Evolutionary conservation across 2,329 filamentous ascomycete species (phyloP).

Genomic region (Blumeriella jaapii): DNA sequence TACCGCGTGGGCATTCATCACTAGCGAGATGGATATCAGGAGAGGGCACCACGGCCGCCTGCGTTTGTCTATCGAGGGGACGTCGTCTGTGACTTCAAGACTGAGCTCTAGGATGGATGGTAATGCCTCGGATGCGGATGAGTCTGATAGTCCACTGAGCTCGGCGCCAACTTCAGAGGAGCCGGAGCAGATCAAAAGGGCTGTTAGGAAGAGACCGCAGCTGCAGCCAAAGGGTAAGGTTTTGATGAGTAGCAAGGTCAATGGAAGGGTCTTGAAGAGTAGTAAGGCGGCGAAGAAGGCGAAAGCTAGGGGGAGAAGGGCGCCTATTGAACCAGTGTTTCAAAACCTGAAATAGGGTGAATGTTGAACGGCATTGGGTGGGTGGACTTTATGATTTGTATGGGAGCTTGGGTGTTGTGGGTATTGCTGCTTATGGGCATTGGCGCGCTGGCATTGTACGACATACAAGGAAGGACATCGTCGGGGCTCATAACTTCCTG

Average conservation of each 20-base stretch:
- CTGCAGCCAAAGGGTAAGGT: not conserved
- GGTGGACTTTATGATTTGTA: too few relatives aligned
- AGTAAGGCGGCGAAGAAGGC: not conserved
- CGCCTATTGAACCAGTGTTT: not conserved
- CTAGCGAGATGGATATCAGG: slow-evolving; percentile 9
- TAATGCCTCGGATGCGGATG: too few relatives aligned
- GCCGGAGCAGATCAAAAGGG: not conserved
- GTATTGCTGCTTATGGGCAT: too few relatives aligned
- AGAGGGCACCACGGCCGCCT: not conserved
- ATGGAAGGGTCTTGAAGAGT: not conserved
- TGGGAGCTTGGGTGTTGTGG: too few relatives aligned
- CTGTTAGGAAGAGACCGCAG: not conserved
- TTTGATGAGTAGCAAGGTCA: not conserved
- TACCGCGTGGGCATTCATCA: slow-evolving; percentile 25
- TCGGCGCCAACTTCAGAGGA: slow-evolving; percentile 4
- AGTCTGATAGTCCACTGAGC: slow-evolving; percentile 4
- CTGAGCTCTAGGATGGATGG: not conserved
- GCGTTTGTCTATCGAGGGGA: slow-evolving; percentile 1
- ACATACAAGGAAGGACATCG: too few relatives aligned
- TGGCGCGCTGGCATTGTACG: too few relatives aligned
- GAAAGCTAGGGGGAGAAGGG: not conserved
- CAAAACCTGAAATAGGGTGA: too few relatives aligned
- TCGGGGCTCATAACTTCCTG: too few relatives aligned
- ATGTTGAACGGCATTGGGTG: too few relatives aligned
- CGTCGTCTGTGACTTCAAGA: not conserved